Evolutionary conservation across 2,329 filamentous ascomycete genomes (phyloP).

Genomic region (Immersiporthe knoxdaviesiana): DNA sequence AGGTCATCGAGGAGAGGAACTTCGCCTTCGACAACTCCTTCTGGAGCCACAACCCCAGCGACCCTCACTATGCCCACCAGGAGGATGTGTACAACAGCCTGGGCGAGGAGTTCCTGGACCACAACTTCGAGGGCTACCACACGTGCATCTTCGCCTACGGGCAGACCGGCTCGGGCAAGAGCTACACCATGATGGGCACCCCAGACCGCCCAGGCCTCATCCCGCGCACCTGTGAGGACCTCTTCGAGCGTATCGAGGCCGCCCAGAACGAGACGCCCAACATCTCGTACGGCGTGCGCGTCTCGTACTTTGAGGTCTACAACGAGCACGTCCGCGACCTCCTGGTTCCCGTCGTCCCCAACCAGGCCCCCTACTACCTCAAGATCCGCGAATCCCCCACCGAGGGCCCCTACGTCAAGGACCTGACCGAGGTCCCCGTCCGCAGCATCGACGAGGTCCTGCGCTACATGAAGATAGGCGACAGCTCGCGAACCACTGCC

Average conservation of each 20-base stretch:
- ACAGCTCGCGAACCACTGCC: slow-evolving; percentile 83
- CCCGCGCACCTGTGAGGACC: slow-evolving; percentile 90
- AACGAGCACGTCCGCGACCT: slow-evolving; percentile 98
- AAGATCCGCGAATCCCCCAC: slow-evolving; percentile 96
- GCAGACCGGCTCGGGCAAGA: slow-evolving; percentile 96
- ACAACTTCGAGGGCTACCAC: slow-evolving; percentile 99
- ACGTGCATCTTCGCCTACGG: slow-evolving; percentile 99
- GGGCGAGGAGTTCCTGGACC: slow-evolving; percentile 95
- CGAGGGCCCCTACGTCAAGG: slow-evolving; percentile 96
- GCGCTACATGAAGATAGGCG: slow-evolving; percentile 87
- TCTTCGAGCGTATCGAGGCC: slow-evolving; percentile 89
- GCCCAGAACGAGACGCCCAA: slow-evolving; percentile 79
- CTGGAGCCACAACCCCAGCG: slow-evolving; percentile 84
- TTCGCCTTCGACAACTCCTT: slow-evolving; percentile 99
- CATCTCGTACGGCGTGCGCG: slow-evolving; percentile 94
- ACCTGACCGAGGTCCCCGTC: slow-evolving; percentile 90
- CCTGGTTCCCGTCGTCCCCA: slow-evolving; percentile 71
- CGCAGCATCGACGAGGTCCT: slow-evolving; percentile 85
- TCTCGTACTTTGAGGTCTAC: slow-evolving; percentile 99
- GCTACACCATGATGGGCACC: slow-evolving; percentile 96
- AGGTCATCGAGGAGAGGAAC: slow-evolving; percentile 80
- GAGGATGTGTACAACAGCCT: slow-evolving; percentile 92
- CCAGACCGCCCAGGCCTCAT: slow-evolving; percentile 87
- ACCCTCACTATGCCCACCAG: slow-evolving; percentile 87
- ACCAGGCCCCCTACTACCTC: slow-evolving; percentile 84